Conservation (phyloP, 2,329 filamentous ascomycete genomes). For the Chaetomiaceae sp. region DNA sequence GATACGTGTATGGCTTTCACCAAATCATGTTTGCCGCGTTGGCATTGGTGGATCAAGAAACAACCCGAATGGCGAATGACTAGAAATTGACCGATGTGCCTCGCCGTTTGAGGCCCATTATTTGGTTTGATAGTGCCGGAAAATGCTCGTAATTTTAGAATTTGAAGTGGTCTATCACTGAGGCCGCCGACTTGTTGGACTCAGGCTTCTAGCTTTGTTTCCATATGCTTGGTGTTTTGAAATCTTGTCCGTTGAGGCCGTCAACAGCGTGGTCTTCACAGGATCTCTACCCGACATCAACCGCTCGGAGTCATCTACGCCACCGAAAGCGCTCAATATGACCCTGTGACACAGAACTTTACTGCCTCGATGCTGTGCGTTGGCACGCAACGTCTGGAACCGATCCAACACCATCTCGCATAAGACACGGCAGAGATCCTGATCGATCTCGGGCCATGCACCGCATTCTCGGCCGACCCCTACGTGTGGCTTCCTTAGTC, state of each 20-base stretch:
- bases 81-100: too few species aligned
- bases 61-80: neutral
- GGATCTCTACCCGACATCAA: neutral
- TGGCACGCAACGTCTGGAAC: neutral
- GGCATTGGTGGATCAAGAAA: neutral
- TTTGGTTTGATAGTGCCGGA: too few species aligned
- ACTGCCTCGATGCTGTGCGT: neutral
- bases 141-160: too few species aligned
- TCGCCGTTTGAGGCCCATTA: too few species aligned
- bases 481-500: neutral
- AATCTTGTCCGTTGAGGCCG: too few species aligned
- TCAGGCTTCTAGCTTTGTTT: too few species aligned
- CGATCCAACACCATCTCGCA: constrained; percentile 2
- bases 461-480: neutral
- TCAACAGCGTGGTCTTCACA: neutral
- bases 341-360: neutral
- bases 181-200: too few species aligned
- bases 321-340: neutral
- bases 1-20: neutral
- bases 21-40: neutral
- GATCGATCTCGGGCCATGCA: constrained; percentile 7
- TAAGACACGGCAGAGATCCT: neutral
- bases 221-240: too few species aligned
- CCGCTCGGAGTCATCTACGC: neutral
- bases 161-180: neutral